Evolutionary conservation across 2,329 filamentous ascomycete genomes (phyloP), one percentile per base, ranked within the genome.

Genomic region (Chaetomiaceae sp.): DNA sequence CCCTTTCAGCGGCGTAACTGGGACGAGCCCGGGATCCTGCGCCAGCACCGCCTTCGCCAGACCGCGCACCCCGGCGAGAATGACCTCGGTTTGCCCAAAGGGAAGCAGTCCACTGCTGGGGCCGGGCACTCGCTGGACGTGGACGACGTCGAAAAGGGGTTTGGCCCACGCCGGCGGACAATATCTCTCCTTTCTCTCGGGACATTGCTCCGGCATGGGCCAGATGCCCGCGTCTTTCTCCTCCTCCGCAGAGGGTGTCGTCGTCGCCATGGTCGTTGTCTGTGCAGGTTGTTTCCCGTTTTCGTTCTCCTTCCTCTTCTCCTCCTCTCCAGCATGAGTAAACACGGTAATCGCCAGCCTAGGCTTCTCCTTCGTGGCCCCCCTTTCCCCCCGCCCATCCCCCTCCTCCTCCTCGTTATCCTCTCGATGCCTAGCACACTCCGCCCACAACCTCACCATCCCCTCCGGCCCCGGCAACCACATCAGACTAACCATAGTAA

Each of bases 381-480:
- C 25, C 25, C 25, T 27, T 27, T 27, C 25, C 6, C 10, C 25
- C 10, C n/a, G n/a, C n/a, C n/a, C n/a, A 16, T 21, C 13, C 25
- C 23, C 33, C 23, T n/a, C 27, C 20, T 51, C 12, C 53, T 55
- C 27, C 57, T 62, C 51, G 25, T 62, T 54, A 23, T 62, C 58
- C 4, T 49, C 47, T 1, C 60, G 60, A 38, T 71, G 64, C n/a
- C 65, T 63, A 14, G 66, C 64, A 34, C 72, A 74, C 31, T 72
- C 64, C 6, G 76, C 70, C 77, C 75, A 80, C 50, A 76, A 84
- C 21, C 81, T 69, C 58, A 85, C 65, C 3, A 74, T 75, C 2
- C 75, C 75, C 60, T 86, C 83, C 0, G 82, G 82, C 0, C 83
- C 83, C 0, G 83, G 82, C 1, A 87, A 65, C 84, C 83, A 87